Evolutionary conservation across 257 asterid species (phyloP), one percentile per base, ranked within the genome.

Genomic region (Cynanchum wilfordii): DNA sequence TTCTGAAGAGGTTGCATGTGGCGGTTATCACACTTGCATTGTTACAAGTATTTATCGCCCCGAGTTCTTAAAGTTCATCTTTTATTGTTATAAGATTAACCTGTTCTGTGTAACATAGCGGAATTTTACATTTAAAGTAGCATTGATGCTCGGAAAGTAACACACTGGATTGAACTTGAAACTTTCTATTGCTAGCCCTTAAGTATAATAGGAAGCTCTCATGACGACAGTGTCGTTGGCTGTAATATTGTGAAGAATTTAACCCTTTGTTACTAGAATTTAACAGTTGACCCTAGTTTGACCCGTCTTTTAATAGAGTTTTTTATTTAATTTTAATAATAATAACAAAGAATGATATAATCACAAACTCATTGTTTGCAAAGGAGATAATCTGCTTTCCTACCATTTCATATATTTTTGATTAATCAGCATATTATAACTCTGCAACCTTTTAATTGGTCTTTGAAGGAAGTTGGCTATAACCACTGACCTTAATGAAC

Each of bases 1-100:
- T 77, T 86, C 97, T 22, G 83, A 84, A 70, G 89, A 86, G 81
- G 93, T 86, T 63, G 89, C 90, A 67, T 94, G 99, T 74, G 99
- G 99, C 80, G 99, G 96, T 77, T 92, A 94, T 78, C 99, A 94
- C 86, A 94, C 98, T 44, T 91, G 99, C 74, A 82, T 87, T 73
- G 73, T 91, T 76, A 84, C 98, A 84, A 83, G 98, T 94, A 91
- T 82, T 69, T 79, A 54, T 64, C 55, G 12, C 33, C 73, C 59
- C 38, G 17, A 77, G 38, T 70, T 70, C 70, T 68, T 73, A 57
- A 64, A 42, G 22, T 52, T 72, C 56, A n/a, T 66, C 20, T 29
- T 49, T 73, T 54, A 10, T 33, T 7, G 3, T 55, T 33, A 65
- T 66, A 24, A 25, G 29, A 54, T 16, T 13, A 36, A 13, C 27